Percentiles rank a stretch among this genome's conserved stretches.
Conservation (phyloP, 371 early-diverging fungal genomes). For the Rhizomucor miehei region DNA sequence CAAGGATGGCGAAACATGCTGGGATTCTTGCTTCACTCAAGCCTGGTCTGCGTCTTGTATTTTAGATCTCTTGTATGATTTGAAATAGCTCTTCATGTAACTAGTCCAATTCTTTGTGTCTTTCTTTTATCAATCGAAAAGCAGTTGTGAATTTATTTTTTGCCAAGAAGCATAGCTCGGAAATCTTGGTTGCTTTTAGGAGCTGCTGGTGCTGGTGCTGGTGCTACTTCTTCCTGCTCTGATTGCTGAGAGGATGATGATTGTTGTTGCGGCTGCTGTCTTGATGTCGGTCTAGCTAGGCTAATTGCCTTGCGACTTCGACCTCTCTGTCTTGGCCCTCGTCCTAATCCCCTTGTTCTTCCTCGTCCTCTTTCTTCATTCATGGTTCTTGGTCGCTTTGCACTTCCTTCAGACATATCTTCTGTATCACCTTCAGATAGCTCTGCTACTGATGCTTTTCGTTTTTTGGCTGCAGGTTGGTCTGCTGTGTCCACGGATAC, state of each 20-base stretch:
- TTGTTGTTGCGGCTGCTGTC: conserved; percentile 1
- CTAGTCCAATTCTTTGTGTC: no score
- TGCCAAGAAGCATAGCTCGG: conserved; percentile 31
- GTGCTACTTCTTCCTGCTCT: conserved; percentile 3
- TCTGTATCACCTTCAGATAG: neutral
- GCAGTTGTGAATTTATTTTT: conserved; percentile 24
- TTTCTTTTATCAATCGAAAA: no score
- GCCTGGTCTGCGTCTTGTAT: conserved; percentile 91
- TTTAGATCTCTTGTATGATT: conserved; percentile 55
- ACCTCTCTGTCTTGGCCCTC: neutral
- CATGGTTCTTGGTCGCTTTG: neutral
- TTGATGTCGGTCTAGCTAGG: neutral
- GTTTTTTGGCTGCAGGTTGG: no score
- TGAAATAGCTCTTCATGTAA: neutral
- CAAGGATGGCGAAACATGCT: conserved; percentile 75
- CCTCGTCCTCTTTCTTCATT: neutral
- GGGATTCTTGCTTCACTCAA: conserved; percentile 88
- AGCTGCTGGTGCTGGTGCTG: neutral
- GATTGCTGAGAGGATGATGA: no score
- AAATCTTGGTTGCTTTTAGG: conserved; percentile 39
- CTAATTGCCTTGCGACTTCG: neutral
- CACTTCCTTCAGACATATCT: neutral
- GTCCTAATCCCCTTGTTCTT: conserved; percentile 4
- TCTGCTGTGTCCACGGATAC: no score
- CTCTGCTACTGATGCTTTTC: neutral